A percentile compares a stretch with the other conserved stretches of the same genome.
These are phyloP conservation scores for Debaryomyces robertsiae DNA, from an alignment of 1,139 yeast species.

Conservation along the genomic window DNA sequence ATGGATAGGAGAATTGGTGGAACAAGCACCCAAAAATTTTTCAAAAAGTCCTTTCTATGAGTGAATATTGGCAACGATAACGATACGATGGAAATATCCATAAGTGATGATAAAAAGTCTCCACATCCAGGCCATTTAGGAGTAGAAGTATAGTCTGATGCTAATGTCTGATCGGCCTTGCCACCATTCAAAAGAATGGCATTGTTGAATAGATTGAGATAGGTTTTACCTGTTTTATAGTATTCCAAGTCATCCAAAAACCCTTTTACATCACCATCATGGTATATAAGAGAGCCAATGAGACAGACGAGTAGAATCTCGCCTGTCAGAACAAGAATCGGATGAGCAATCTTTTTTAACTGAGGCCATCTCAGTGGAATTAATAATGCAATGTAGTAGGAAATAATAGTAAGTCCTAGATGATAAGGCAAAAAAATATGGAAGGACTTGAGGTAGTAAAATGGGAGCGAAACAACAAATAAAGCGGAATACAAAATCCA, in stretches of 20 bases:
- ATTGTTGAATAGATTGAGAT: slow-evolving; percentile 56
- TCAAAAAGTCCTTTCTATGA: slow-evolving; percentile 63
- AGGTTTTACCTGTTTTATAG: slow-evolving; percentile 72
- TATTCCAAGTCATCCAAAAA: slow-evolving; percentile 52
- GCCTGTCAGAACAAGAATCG: slow-evolving; percentile 67
- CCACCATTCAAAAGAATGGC: slow-evolving; percentile 34
- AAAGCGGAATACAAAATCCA: slow-evolving; percentile 52
- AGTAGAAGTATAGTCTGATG: slow-evolving; percentile 33
- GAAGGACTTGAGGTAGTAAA: slow-evolving; percentile 47
- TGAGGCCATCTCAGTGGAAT: slow-evolving; percentile 51
- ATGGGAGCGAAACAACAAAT: slow-evolving; percentile 57
- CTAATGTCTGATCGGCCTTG: slow-evolving; percentile 16
- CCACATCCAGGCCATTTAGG: slow-evolving; percentile 79
- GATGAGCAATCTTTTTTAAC: slow-evolving; percentile 61
- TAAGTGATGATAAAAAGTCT: slow-evolving; percentile 65
- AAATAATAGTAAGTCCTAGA: slow-evolving; percentile 57
- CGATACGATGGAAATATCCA: slow-evolving; percentile 78
- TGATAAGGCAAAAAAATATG: slow-evolving; percentile 66
- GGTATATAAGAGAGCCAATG: slow-evolving; percentile 58
- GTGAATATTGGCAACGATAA: slow-evolving; percentile 78
- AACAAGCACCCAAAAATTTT: slow-evolving; percentile 58
- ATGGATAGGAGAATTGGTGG: slow-evolving; percentile 64
- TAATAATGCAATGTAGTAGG: slow-evolving; percentile 54
- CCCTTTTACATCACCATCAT: slow-evolving; percentile 43
- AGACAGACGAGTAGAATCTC: slow-evolving; percentile 62